Conservation (phyloP, 805 yeast species). For the Pichia californica region DNA sequence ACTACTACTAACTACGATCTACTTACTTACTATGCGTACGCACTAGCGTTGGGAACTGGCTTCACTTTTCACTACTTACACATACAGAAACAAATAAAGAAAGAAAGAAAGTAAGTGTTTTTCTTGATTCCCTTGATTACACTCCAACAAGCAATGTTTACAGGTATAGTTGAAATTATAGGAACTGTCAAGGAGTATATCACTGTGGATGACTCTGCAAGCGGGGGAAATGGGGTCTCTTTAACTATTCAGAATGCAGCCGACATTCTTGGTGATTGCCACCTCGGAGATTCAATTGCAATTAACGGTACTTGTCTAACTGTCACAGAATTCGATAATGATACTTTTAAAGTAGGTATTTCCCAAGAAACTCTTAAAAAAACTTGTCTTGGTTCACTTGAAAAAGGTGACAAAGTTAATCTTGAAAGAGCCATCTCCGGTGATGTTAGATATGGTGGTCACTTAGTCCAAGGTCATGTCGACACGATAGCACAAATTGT, state of each 20-base stretch:
- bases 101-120: too few relatives aligned
- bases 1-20: too few relatives aligned
- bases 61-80: too few relatives aligned
- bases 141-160: constrained; percentile 62
- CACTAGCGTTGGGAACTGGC: too few relatives aligned
- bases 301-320: constrained; percentile 90
- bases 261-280: constrained; percentile 67
- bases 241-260: constrained; percentile 57
- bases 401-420: constrained; percentile 59
- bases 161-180: constrained; percentile 85
- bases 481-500: constrained; percentile 77
- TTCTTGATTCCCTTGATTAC: too few relatives aligned
- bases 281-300: constrained; percentile 89
- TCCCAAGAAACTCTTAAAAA: constrained; percentile 88
- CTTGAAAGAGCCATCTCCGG: constrained; percentile 83
- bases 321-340: constrained; percentile 66
- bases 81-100: too few relatives aligned
- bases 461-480: constrained; percentile 95
- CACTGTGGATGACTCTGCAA: constrained; percentile 38
- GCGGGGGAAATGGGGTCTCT: constrained; percentile 74
- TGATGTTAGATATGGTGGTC: constrained; percentile 90
- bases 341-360: constrained; percentile 77
- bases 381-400: constrained; percentile 64
- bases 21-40: too few relatives aligned
- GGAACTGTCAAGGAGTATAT: constrained; percentile 53